Percentiles rank a stretch among this genome's conserved stretches.
Conservation (phyloP, 2,329 filamentous ascomycete genomes). For the Mycosphaerella sp. region DNA sequence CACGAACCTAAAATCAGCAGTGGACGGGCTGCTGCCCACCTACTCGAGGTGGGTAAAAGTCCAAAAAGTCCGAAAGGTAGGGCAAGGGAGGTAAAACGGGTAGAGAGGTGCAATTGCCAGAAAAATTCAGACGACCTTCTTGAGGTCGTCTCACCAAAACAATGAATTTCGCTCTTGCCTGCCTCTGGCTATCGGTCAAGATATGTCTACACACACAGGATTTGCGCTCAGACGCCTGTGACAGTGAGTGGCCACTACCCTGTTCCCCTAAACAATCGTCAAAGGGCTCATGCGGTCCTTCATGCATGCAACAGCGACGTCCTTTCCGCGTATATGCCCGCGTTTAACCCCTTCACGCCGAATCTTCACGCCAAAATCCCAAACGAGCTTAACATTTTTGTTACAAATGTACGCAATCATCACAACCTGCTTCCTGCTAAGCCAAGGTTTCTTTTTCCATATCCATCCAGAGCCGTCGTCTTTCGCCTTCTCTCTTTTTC, state of each 20-base stretch:
- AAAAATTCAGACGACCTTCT: background rate
- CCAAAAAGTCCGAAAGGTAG: too few relatives aligned
- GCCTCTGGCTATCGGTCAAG: constrained; percentile 8
- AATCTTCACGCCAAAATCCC: background rate
- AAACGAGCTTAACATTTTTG: background rate
- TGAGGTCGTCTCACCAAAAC: background rate
- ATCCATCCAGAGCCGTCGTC: background rate
- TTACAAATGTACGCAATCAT: background rate
- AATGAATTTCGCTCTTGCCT: constrained; percentile 10
- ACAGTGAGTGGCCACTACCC: background rate
- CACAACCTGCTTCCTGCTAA: background rate
- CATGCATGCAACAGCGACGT: background rate
- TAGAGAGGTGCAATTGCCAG: background rate
- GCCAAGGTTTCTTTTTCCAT: background rate
- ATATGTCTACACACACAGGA: constrained; percentile 1
- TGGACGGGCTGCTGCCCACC: too few relatives aligned
- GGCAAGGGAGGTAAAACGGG: too few relatives aligned
- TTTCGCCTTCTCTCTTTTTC: background rate
- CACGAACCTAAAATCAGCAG: too few relatives aligned
- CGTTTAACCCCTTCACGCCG: background rate
- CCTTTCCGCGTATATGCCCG: background rate
- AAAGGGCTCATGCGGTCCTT: background rate
- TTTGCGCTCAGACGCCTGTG: background rate
- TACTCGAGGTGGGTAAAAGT: too few relatives aligned
- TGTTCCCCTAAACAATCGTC: background rate